Evolutionary conservation across 495 filamentous ascomycete species (phyloP), one percentile per base, ranked within the genome.

Genomic region (Lentithecium fluviatile): DNA sequence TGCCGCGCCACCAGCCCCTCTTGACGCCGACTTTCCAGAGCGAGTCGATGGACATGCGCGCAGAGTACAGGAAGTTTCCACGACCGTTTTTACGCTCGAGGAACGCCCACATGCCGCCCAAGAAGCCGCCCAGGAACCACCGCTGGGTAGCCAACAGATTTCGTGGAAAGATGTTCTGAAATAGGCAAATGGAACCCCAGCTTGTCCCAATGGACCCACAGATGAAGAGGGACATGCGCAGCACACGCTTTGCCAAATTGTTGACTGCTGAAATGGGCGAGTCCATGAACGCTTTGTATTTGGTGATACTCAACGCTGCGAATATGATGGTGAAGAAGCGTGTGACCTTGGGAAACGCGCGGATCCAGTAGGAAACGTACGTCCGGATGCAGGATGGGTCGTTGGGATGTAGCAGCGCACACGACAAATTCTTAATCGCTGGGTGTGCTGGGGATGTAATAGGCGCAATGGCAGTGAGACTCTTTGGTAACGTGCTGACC

Each of bases 21-120:
- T 97, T 97, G 47, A 85, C 82, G 11, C 91, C 89, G 0, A 95
- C 88, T 78, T 96, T 96, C 90, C 90, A 97, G 43, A 89, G 70
- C 36, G 82, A 87, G 67, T 96, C 88, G 29, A 96, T 75, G 38
- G 87, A 89, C 8, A 85, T 70, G 20, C 91, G 80, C 56, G 86
- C 84, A 43, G 83, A 82, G 64, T 91, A 90, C 62, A 95, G 61
- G 71, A 88, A 89, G 54, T 84, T 82, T 3, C 75, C 74, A 7
- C 86, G 69, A 38, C 86, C 88, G 46, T 82, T 77, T 15, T 77
- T 75, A 10, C 83, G 75, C 62, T 88, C 82, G 12, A 96, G 73
- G 69, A 88, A 84, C 4, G 88, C 88, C 82, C 91, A 96, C 17
- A 92, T 66, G 1, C 94, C 94, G 0, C 86, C 90, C 6, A 95